Conservation (phyloP, 306 rosid species). For the Quercus robur region DNA sequence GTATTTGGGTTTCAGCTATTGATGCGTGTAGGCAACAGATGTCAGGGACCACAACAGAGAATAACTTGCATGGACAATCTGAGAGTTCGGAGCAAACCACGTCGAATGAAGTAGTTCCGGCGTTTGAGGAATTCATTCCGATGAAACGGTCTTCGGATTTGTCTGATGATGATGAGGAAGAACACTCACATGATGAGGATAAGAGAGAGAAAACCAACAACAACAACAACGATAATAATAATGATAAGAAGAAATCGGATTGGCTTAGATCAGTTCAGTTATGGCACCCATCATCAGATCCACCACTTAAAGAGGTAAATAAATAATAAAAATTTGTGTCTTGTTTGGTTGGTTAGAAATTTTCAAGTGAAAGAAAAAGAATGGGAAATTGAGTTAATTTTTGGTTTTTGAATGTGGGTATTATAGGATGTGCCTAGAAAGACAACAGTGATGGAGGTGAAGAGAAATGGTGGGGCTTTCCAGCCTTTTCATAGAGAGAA, state of each 20-base stretch:
- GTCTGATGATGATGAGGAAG: constrained; percentile 40
- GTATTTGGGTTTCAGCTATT: constrained; percentile 44
- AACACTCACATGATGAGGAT: constrained; percentile 29
- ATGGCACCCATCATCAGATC: constrained; percentile 65
- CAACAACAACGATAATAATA: neutral
- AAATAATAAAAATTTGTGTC: neutral
- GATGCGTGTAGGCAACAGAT: constrained; percentile 59
- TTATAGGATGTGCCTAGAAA: constrained; percentile 63
- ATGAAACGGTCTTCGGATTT: constrained; percentile 45
- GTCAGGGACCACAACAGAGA: constrained; percentile 60
- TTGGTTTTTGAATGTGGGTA: neutral
- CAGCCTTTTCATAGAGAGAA: constrained; percentile 79
- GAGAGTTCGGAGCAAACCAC: constrained; percentile 85
- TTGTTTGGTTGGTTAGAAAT: neutral
- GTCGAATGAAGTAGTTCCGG: constrained; percentile 49
- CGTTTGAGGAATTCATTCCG: constrained; percentile 84
- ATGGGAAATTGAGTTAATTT: neutral
- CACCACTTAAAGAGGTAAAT: constrained; percentile 51
- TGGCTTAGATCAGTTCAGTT: constrained; percentile 95
- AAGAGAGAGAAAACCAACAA: constrained; percentile 19
- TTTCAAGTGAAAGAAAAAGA: neutral
- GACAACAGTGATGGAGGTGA: constrained; percentile 61
- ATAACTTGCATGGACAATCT: constrained; percentile 61
- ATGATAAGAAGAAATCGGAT: constrained; percentile 57
- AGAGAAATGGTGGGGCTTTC: constrained; percentile 73